A percentile compares a stretch with the other conserved stretches of the same genome.
Evolutionary conservation across 768 basidiomycete genomes (phyloP).

Genomic region (Hypholoma fasciculare): DNA sequence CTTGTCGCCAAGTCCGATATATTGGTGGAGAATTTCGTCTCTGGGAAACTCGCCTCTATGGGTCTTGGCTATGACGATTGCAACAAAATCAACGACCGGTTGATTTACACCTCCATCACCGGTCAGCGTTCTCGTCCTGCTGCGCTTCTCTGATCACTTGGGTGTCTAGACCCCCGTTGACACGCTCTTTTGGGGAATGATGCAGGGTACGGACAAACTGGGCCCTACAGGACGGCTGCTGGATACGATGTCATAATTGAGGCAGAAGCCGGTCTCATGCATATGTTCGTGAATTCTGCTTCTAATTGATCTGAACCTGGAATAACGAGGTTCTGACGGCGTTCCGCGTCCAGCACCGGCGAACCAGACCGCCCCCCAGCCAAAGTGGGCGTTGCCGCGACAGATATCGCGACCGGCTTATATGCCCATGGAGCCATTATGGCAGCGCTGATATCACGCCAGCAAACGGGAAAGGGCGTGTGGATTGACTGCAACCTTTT

Average conservation of each 20-base stretch:
- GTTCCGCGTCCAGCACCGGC: slow-evolving; percentile 62
- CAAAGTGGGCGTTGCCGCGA: slow-evolving; percentile 95
- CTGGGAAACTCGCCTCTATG: slow-evolving; percentile 82
- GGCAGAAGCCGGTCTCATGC: slow-evolving; percentile 93
- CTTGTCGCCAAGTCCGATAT: slow-evolving; percentile 79
- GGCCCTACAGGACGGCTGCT: slow-evolving; percentile 79
- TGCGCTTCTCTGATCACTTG: background rate
- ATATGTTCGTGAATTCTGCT: slow-evolving; percentile 59
- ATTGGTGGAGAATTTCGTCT: slow-evolving; percentile 86
- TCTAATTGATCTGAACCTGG: background rate
- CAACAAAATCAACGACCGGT: slow-evolving; percentile 67
- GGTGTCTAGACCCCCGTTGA: background rate
- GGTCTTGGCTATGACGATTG: slow-evolving; percentile 89
- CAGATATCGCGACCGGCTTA: slow-evolving; percentile 85
- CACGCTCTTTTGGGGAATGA: background rate
- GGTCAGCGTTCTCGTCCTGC: slow-evolving; percentile 43
- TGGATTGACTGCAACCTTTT: slow-evolving; percentile 95
- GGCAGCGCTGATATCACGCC: slow-evolving; percentile 82
- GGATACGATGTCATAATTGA: slow-evolving; percentile 90
- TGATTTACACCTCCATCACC: slow-evolving; percentile 90
- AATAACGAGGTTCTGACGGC: background rate
- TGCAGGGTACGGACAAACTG: slow-evolving; percentile 67
- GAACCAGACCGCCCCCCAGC: slow-evolving; percentile 83
- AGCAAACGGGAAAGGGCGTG: slow-evolving; percentile 82
- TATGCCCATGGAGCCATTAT: slow-evolving; percentile 93